Base-by-base conservation (phyloP, 306 rosid species). In the Citrullus mucosospermus region DNA sequence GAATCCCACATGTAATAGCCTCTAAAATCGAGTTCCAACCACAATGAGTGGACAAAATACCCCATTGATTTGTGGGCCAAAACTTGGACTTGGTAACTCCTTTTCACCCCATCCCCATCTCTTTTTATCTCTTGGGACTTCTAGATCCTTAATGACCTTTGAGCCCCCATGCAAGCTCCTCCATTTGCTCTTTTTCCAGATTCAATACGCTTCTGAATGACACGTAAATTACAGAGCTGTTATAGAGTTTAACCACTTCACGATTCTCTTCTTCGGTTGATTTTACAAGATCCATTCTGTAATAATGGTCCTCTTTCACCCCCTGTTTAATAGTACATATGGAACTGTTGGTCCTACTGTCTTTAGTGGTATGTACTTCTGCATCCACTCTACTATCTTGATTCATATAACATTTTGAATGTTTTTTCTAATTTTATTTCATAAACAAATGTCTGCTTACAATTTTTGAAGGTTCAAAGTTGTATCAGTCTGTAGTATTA, bases 311-410 rank as follows among this genome's bases (percentile, higher is more conserved):
- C 0, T 65, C 77, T 3, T 68, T 43, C 20, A 72, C 4, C 3
- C 61, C 36, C 4, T 60, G 79, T 77, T 79, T 8, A 77, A 13
- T 62, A 46, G 77, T 57, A 16, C 39, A 7, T 81, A 80, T 59
- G 86, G 86, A 67, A 77, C 61, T 8, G 79, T 76, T 9, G 83
- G 83, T 20, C 83, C 86, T 1, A 83, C 56, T 3, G 53, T 77
- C 79, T 8, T 68, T 28, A 80, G 12, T 32, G 70, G 20, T 4
- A 4, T 6, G 5, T 63, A 20, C 20, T 10, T 63, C 4, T 63
- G 70, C 20, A 63, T 32, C 70, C 44, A 63, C 22, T 63, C 5
- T 32, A 32, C 0, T 3, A 63, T 5, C 44, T 63, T 11, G 6
- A 63, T 32, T 76, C 2, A 7, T 8, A 2, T 6, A 6, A 43